Conservation (phyloP, 768 basidiomycete species). For the Jaapia argillacea region DNA sequence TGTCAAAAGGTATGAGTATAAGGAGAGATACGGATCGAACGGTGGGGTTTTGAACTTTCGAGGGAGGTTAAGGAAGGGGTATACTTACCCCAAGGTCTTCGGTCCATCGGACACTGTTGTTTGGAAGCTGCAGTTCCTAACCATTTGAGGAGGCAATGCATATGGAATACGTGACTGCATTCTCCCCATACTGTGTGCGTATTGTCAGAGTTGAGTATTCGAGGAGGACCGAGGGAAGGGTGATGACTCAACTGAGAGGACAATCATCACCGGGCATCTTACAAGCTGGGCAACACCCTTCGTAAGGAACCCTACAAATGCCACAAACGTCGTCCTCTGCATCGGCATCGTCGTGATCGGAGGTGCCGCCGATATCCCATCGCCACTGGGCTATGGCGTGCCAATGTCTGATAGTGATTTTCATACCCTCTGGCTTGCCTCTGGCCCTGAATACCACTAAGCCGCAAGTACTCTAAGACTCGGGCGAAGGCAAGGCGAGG, state of each 20-base stretch:
- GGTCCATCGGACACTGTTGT: slow-evolving; percentile 98
- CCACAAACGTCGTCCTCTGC: slow-evolving; percentile 68
- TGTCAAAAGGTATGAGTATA: not conserved
- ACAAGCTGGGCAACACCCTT: slow-evolving; percentile 92
- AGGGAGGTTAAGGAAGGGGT: too few relatives aligned
- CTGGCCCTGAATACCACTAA: too few relatives aligned
- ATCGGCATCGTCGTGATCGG: slow-evolving; percentile 41
- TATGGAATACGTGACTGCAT: slow-evolving; percentile 95
- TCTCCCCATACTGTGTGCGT: slow-evolving; percentile 83
- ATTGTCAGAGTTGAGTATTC: not conserved
- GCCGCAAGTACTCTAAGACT: too few relatives aligned
- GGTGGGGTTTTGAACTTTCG: too few relatives aligned
- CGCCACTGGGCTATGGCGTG: slow-evolving; percentile 86
- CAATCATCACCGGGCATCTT: slow-evolving; percentile 96
- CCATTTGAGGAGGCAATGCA: slow-evolving; percentile 98
- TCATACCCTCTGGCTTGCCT: too few relatives aligned
- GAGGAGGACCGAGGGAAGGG: slow-evolving; percentile 1
- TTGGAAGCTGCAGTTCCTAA: slow-evolving; percentile 83
- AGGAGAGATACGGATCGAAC: too few relatives aligned
- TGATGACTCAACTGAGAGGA: slow-evolving; percentile 60
- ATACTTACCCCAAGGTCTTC: slow-evolving; percentile 79
- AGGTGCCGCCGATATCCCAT: slow-evolving; percentile 49
- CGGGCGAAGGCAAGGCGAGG: too few relatives aligned
- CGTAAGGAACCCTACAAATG: slow-evolving; percentile 86
- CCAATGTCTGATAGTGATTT: slow-evolving; percentile 76